Conservation (phyloP, 2,329 filamentous ascomycete species). For the Fusarium kyushuense region DNA sequence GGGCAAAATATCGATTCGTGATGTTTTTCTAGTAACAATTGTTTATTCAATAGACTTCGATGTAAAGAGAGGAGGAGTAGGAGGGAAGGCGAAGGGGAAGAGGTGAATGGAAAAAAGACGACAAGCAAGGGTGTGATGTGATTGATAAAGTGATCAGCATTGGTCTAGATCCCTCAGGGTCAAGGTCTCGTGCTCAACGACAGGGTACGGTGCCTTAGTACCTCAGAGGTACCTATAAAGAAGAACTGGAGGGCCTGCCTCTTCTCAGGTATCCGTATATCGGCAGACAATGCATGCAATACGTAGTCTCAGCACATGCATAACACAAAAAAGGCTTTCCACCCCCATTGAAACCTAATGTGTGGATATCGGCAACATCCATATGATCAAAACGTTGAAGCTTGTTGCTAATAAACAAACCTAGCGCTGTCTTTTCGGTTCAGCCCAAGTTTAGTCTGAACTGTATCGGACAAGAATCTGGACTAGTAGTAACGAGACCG, state of each 20-base stretch:
- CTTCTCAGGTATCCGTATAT: background rate
- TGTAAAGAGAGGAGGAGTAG: slow-evolving; percentile 4
- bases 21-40: background rate
- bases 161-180: slow-evolving; percentile 31
- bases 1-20: background rate
- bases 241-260: background rate
- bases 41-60: background rate
- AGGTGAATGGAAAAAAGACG: background rate
- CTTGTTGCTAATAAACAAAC: background rate
- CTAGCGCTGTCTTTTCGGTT: background rate
- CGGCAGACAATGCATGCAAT: background rate
- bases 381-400: slow-evolving; percentile 1
- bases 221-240: slow-evolving; percentile 2
- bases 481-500: background rate
- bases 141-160: slow-evolving; percentile 30
- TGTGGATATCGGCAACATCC: slow-evolving; percentile 4
- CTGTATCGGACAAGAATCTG: background rate
- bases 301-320: background rate
- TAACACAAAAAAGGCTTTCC: background rate
- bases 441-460: slow-evolving; percentile 5
- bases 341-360: background rate
- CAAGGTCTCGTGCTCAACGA: slow-evolving; percentile 30
- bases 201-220: slow-evolving; percentile 4
- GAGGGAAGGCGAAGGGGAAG: background rate
- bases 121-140: slow-evolving; percentile 16